Percentiles rank a stretch among this genome's conserved stretches.
These are phyloP conservation scores for Trichoderma polysporum DNA, from an alignment of 2,329 filamentous ascomycete species.

Conservation along the genomic window DNA sequence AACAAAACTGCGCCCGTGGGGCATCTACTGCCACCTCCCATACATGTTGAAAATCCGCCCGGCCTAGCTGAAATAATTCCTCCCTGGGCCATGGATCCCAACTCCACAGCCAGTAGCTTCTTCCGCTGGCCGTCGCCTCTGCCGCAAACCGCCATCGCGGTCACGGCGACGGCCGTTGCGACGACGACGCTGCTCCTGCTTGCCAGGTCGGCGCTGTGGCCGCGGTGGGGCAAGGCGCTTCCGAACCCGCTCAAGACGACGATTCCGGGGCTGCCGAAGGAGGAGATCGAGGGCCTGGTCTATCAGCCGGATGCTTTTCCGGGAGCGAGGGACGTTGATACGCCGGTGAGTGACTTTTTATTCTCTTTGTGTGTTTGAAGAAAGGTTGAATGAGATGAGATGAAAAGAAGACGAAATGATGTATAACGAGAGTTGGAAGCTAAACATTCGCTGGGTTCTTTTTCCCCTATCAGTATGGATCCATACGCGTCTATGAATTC, in stretches of 20 bases:
- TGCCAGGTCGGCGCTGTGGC: constrained; percentile 41
- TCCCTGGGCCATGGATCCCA: constrained; percentile 30
- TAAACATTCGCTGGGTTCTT: too few relatives aligned
- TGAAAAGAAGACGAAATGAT: background rate
- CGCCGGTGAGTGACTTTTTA: constrained; percentile 50
- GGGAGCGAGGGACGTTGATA: constrained; percentile 69
- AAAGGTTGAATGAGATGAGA: background rate
- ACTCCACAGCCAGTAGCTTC: constrained; percentile 28
- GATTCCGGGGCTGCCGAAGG: constrained; percentile 37
- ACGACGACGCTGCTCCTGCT: constrained; percentile 42
- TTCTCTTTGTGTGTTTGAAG: background rate
- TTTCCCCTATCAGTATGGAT: constrained; percentile 56
- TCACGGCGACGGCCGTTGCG: constrained; percentile 42
- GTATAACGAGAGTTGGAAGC: background rate
- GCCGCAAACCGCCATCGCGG: constrained; percentile 31
- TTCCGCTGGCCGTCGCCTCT: constrained; percentile 24
- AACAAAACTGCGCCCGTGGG: background rate
- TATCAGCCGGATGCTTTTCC: constrained; percentile 71
- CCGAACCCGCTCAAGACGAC: constrained; percentile 46
- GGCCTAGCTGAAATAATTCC: background rate
- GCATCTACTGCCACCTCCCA: background rate
- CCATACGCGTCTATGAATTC: constrained; percentile 78
- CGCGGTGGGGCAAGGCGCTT: constrained; percentile 40
- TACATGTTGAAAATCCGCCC: background rate
- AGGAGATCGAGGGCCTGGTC: constrained; percentile 39